Conservation (phyloP, 108 stramenopile species). For the Skeletonema costatum region DNA sequence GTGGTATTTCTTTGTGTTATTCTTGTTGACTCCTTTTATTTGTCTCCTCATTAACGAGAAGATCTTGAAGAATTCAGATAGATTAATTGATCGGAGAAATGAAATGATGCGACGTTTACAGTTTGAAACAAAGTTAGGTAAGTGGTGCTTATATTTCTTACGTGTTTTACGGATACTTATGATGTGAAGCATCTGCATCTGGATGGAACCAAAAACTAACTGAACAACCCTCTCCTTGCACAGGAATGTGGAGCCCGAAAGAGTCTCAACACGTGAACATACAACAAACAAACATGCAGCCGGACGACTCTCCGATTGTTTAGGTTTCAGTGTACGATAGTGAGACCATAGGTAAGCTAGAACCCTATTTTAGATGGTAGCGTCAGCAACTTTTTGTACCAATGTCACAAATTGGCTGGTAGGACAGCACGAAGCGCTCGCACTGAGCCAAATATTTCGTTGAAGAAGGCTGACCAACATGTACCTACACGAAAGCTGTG, state of each 20-base stretch:
- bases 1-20: slow-evolving; percentile 70
- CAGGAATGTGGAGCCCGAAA: slow-evolving; percentile 48
- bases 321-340: not conserved
- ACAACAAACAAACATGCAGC: slow-evolving; percentile 1
- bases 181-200: not conserved
- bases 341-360: too few species aligned
- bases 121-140: slow-evolving; percentile 78
- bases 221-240: not conserved
- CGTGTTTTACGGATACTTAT: not conserved
- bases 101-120: slow-evolving; percentile 84
- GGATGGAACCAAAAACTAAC: not conserved
- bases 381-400: too few species aligned
- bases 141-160: not conserved
- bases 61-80: slow-evolving; percentile 60
- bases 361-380: too few species aligned
- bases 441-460: too few species aligned
- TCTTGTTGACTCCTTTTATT: slow-evolving; percentile 56
- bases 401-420: too few species aligned
- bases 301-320: not conserved
- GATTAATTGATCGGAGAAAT: slow-evolving; percentile 59
- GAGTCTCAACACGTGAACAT: slow-evolving; percentile 4
- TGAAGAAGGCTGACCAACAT: too few species aligned
- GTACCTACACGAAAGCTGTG: too few species aligned
- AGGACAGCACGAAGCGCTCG: too few species aligned
- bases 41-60: slow-evolving; percentile 62